Evolutionary conservation across 768 basidiomycete genomes (phyloP).

Genomic region (Mycena leptocephala): DNA sequence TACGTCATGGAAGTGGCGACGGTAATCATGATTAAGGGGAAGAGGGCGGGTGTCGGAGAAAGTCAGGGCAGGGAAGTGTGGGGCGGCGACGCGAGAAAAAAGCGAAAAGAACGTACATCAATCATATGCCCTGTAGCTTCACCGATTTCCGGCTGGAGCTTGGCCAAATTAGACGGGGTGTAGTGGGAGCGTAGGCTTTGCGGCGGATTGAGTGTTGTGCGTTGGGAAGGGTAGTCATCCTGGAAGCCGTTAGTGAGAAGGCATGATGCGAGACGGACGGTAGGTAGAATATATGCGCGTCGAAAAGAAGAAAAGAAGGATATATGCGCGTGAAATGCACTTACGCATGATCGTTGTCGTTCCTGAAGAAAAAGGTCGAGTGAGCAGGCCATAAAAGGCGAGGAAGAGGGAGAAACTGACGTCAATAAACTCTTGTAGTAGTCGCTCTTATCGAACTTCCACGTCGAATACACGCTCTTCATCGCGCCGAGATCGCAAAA

Average conservation of each 20-base stretch:
- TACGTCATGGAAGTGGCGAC: conserved; percentile 33
- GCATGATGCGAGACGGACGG: conserved; percentile 25
- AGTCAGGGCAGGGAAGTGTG: conserved; percentile 21
- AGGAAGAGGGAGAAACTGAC: conserved; percentile 59
- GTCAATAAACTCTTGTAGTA: conserved; percentile 89
- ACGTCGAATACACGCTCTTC: conserved; percentile 79
- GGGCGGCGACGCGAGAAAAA: neutral
- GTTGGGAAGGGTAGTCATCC: conserved; percentile 89
- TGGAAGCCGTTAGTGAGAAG: conserved; percentile 52
- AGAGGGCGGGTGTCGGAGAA: conserved; percentile 13
- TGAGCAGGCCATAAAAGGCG: conserved; percentile 26
- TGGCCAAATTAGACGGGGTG: conserved; percentile 71
- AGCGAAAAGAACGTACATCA: conserved; percentile 60
- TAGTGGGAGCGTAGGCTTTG: conserved; percentile 87
- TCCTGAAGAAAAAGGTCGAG: conserved; percentile 60
- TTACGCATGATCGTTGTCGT: conserved; percentile 90
- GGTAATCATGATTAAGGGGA: conserved; percentile 5
- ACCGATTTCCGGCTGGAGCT: conserved; percentile 82
- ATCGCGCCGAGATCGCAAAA: conserved; percentile 83
- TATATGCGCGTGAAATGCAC: conserved; percentile 59
- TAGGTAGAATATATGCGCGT: conserved; percentile 57
- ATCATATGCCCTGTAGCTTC: conserved; percentile 76
- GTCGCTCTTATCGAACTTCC: conserved; percentile 87
- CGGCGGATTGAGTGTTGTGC: conserved; percentile 78
- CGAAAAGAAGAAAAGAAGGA: conserved; percentile 44